Conservation (phyloP, 228 moss, liverwort and hornwort genomes). For the Sphagnum magellanicum region DNA sequence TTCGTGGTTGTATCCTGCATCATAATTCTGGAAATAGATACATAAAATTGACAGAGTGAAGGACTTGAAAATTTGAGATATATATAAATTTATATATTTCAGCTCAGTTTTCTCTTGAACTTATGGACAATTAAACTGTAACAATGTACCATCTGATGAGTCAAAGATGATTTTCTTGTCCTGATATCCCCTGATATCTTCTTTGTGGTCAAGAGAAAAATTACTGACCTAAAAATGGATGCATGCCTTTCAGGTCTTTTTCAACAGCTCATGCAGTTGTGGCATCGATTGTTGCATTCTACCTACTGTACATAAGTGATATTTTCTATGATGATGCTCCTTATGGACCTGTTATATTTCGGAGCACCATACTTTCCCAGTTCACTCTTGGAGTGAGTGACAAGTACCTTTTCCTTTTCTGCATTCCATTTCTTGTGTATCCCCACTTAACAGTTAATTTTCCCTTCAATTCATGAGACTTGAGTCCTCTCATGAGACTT, state of each 20-base stretch:
- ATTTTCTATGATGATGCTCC: slow-evolving; percentile 56
- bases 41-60: neutral
- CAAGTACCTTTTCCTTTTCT: no score
- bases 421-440: neutral
- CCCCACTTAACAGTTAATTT: neutral
- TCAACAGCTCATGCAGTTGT: slow-evolving; percentile 83
- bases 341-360: slow-evolving; percentile 69
- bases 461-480: neutral
- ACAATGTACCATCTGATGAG: no score
- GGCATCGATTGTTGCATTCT: slow-evolving; percentile 49
- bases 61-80: neutral
- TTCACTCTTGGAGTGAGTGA: slow-evolving; percentile 59
- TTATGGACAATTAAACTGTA: neutral
- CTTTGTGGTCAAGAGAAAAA: no score
- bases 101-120: neutral
- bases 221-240: no score
- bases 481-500: no score
- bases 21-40: neutral
- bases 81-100: neutral
- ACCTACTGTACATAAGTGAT: slow-evolving; percentile 74
- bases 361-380: slow-evolving; percentile 81
- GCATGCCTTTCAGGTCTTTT: slow-evolving; percentile 43
- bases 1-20: no score
- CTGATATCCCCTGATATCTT: no score
- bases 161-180: no score